phyloP scores from a whole-genome alignment of 306 rosid species.

The Canavalia gladiata region DNA sequence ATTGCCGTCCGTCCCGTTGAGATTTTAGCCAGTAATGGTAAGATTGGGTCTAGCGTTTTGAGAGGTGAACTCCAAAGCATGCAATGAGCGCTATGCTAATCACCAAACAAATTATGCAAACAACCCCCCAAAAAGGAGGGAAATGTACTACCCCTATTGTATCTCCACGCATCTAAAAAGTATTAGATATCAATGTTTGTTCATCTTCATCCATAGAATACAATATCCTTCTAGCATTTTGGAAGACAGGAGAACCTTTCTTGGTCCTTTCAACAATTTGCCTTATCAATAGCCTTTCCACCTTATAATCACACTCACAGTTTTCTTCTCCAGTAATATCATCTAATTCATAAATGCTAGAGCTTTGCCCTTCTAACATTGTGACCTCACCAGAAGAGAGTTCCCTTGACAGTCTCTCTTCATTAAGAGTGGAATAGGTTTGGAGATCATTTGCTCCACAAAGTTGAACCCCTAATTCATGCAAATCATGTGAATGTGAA shows the following conservation, averaged over 20 bases:
- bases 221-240: constrained; percentile 71
- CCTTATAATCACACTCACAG: constrained; percentile 63
- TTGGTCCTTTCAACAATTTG: constrained; percentile 82
- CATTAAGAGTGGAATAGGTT: constrained; percentile 25
- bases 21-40: too few species aligned
- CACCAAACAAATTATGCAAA: background rate
- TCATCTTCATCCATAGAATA: constrained; percentile 61
- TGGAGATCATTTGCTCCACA: constrained; percentile 38
- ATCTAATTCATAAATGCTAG: constrained; percentile 46
- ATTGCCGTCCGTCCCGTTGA: too few species aligned
- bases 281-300: constrained; percentile 76
- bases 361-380: constrained; percentile 48
- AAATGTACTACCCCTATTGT: background rate
- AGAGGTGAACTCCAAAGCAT: background rate
- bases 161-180: constrained; percentile 13
- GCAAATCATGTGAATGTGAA: constrained; percentile 5
- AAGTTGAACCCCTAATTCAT: constrained; percentile 30
- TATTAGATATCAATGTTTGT: constrained; percentile 38
- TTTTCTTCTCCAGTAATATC: constrained; percentile 55
- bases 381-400: constrained; percentile 38
- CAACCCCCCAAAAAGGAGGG: background rate
- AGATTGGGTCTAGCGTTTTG: background rate
- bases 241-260: constrained; percentile 75
- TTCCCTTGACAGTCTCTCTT: constrained; percentile 45
- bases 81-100: constrained; percentile 4